Conservation (phyloP, 2,329 filamentous ascomycete species). For the Thermoascus crustaceus region DNA sequence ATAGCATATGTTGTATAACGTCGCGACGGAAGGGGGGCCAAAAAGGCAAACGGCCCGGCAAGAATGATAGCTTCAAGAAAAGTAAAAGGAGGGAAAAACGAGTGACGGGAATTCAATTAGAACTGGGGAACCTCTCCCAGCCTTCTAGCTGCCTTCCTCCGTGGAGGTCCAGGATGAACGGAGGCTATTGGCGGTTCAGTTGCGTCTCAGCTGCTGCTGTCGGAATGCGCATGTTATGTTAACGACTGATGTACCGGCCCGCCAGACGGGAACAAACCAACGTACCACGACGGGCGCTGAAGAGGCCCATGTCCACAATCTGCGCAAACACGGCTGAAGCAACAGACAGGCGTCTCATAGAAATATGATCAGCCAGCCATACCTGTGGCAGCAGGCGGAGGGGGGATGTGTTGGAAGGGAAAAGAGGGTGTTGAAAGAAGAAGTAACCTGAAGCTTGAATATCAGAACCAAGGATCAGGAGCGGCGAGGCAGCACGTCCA, state of each 20-base stretch:
- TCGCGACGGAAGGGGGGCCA: background rate
- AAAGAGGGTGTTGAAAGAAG: background rate
- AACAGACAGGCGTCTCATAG: background rate
- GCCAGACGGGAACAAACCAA: background rate
- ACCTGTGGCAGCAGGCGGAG: background rate
- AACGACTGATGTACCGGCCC: background rate
- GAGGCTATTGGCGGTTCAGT: background rate
- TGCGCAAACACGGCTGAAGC: background rate
- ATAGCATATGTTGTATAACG: background rate
- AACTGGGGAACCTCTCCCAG: background rate
- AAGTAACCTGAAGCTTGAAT: background rate
- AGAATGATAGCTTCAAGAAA: background rate
- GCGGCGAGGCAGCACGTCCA: too few relatives aligned
- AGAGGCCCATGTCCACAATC: background rate
- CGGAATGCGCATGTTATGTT: constrained; percentile 1
- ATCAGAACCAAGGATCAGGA: too few relatives aligned
- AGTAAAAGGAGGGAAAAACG: background rate
- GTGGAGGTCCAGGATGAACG: background rate
- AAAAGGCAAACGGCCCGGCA: background rate
- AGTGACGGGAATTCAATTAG: background rate
- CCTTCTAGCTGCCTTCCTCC: background rate
- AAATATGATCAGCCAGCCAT: background rate
- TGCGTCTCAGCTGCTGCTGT: background rate
- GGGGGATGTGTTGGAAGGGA: background rate
- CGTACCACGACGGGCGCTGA: background rate